Evolutionary conservation across 441 rosid genomes (phyloP), one percentile per base, ranked within the genome.

Genomic region (Viola pubescens): DNA sequence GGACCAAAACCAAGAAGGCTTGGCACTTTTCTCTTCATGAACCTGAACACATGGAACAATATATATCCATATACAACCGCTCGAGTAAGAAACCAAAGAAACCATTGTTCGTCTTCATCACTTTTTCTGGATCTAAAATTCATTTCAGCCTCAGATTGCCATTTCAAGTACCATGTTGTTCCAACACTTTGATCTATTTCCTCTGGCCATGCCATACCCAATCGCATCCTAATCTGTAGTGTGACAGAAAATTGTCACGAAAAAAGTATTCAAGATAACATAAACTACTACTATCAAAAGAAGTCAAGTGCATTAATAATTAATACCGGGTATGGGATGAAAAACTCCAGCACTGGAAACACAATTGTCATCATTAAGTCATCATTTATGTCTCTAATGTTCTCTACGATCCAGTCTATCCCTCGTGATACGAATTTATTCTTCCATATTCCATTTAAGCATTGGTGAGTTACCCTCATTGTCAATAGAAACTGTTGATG

Each of bases 121-220:
- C 73, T 75, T 67, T 82, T 65, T 65, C 95, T 82, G 73, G 88
- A 82, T 68, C 48, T 81, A 63, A 81, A 81, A 61, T 61, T 85
- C 73, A 70, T 74, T 76, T 91, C 91, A 58, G 87, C 88, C 76
- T 84, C 88, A 54, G 89, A 83, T 65, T 82, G 95, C 98, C 97
- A 91, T 72, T 78, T 56, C 61, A 91, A 74, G 83, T 85, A 91
- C 96, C 96, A 88, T 37, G 95, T 82, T 44, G 97, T 69, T 66
- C 80, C 91, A 70, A 84, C 88, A 67, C 72, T 62, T 78, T 85
- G 91, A 69, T 75, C 87, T 61, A 79, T 71, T 76, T 89, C 91
- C 72, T 87, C 89, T 3, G 96, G 98, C 95, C 97, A 87, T 52
- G 95, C 91, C 91, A 89, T 87, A 70, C 98, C 95, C 69, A 82